Conservation (phyloP, 1,139 yeast species). For the Diutina pseudorugosa region DNA sequence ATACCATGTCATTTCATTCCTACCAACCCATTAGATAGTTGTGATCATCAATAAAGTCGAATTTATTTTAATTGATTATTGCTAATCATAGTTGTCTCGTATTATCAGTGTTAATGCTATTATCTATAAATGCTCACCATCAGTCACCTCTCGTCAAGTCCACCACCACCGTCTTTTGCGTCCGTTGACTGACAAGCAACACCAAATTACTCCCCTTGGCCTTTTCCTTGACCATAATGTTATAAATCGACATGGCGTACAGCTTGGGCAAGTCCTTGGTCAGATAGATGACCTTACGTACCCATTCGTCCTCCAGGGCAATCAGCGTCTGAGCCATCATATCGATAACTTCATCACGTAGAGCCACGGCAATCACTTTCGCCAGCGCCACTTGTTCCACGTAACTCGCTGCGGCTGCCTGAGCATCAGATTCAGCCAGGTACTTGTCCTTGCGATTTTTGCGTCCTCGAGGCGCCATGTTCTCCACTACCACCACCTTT, state of each 20-base stretch:
- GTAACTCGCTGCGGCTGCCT: slow-evolving; percentile 43
- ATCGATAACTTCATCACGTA: slow-evolving; percentile 71
- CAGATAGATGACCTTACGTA: slow-evolving; percentile 63
- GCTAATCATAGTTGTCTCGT: no score
- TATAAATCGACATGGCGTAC: slow-evolving; percentile 62
- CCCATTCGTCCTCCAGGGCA: slow-evolving; percentile 66
- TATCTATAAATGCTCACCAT: neutral
- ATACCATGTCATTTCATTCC: no score
- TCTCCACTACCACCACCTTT: slow-evolving; percentile 49
- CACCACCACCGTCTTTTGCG: slow-evolving; percentile 53
- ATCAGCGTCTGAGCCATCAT: slow-evolving; percentile 72
- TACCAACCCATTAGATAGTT: no score
- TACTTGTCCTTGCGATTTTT: slow-evolving; percentile 59
- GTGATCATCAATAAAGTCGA: no score
- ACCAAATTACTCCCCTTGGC: slow-evolving; percentile 64
- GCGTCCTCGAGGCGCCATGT: slow-evolving; percentile 60
- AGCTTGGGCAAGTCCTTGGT: slow-evolving; percentile 54
- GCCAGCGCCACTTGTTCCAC: slow-evolving; percentile 45
- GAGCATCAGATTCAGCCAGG: slow-evolving; percentile 68
- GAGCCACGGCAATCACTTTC: slow-evolving; percentile 68
- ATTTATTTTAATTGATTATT: no score
- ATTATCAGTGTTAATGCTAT: no score
- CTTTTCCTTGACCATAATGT: slow-evolving; percentile 60
- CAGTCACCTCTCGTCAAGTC: slow-evolving; percentile 27
- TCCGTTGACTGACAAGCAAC: slow-evolving; percentile 59